Evolutionary conservation across 345 rosid genomes (phyloP).

Genomic region (Draba incana): DNA sequence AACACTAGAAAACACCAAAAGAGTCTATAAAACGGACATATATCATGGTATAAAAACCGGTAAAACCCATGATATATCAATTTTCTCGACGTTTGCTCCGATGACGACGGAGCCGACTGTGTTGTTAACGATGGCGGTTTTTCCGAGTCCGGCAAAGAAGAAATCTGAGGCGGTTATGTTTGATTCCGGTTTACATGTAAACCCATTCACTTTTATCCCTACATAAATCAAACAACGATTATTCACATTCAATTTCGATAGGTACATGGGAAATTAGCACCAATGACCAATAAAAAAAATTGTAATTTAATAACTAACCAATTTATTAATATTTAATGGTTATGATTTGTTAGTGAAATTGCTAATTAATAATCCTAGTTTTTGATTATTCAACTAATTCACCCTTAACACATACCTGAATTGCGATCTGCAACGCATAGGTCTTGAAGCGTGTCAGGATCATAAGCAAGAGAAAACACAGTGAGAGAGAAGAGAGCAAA

Average conservation of each 20-base stretch:
- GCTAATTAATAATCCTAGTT: no score
- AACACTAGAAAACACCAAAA: no score
- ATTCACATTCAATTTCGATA: no score
- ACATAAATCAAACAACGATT: neutral
- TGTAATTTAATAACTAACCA: no score
- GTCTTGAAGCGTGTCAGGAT: conserved; percentile 72
- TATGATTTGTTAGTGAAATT: no score
- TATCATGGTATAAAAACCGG: no score
- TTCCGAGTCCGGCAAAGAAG: conserved; percentile 58
- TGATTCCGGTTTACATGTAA: conserved; percentile 57
- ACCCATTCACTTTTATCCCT: conserved; percentile 63
- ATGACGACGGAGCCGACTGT: conserved; percentile 63
- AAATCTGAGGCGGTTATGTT: conserved; percentile 61
- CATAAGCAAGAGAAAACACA: conserved; percentile 43
- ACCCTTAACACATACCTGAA: conserved; percentile 43
- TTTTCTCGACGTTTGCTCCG: conserved; percentile 60
- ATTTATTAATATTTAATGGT: no score
- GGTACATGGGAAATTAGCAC: no score
- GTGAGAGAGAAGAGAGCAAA: conserved; percentile 33
- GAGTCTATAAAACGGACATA: no score
- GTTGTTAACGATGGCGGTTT: conserved; percentile 49
- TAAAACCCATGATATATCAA: no score
- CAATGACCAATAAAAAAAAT: no score
- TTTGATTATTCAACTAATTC: no score
- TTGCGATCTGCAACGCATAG: conserved; percentile 57